These are phyloP conservation scores for Fonsecaea erecta DNA, from an alignment of 2,329 filamentous ascomycete species.

Conservation along the genomic window DNA sequence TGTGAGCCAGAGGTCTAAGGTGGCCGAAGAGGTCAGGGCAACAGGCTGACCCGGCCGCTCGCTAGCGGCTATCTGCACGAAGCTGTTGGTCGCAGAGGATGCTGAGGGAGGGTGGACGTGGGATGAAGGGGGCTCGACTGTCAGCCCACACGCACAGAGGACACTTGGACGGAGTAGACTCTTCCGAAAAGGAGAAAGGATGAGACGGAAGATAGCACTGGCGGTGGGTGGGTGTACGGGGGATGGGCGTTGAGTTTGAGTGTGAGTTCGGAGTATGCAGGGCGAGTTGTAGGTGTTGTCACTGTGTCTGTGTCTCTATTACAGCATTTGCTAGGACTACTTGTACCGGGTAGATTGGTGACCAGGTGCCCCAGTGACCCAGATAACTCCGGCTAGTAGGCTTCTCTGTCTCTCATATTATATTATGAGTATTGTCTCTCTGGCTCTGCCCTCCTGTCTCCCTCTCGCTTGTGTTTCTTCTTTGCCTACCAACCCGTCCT, in stretches of 20 bases:
- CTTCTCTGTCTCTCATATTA: too few species aligned
- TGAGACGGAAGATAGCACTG: background rate
- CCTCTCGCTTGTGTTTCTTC: background rate
- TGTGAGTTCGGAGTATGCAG: background rate
- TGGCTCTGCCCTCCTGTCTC: background rate
- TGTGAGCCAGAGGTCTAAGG: slow-evolving; percentile 3
- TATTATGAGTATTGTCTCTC: background rate
- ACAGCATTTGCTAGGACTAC: too few species aligned
- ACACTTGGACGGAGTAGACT: background rate
- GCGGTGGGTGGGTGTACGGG: background rate
- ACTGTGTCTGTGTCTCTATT: too few species aligned
- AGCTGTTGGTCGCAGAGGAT: slow-evolving; percentile 9
- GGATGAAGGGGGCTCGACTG: slow-evolving; percentile 6
- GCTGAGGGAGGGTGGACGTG: slow-evolving; percentile 1
- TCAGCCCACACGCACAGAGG: background rate
- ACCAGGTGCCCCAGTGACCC: too few species aligned
- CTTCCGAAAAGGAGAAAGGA: background rate
- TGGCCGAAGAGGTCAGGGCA: slow-evolving; percentile 4
- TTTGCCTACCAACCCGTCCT: background rate
- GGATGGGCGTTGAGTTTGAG: background rate
- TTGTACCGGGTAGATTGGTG: too few species aligned
- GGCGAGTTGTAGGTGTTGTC: too few species aligned
- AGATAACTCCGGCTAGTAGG: too few species aligned
- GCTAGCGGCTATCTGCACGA: slow-evolving; percentile 18
- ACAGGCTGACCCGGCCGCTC: slow-evolving; percentile 14